Conservation (phyloP, 441 rosid species). For the Corymbia calophylla region DNA sequence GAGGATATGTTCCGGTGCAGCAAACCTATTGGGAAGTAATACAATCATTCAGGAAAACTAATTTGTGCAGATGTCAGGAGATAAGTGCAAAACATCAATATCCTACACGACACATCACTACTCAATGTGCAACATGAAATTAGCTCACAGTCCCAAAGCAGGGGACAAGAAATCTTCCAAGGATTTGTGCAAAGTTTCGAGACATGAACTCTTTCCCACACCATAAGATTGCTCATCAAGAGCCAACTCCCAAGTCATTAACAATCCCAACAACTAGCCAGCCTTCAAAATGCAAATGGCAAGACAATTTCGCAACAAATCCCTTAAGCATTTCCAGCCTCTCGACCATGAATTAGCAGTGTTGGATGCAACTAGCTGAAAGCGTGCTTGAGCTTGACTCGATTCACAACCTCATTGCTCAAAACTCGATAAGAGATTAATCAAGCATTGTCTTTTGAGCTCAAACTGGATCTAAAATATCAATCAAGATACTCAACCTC, state of each 20-base stretch:
- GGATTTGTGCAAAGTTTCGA: background rate
- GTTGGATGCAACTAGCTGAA: background rate
- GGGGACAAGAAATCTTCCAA: background rate
- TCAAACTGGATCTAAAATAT: background rate
- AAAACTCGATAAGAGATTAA: background rate
- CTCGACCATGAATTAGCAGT: background rate
- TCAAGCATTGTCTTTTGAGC: background rate
- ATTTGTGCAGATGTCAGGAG: background rate
- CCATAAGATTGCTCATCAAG: background rate
- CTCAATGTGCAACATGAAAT: background rate
- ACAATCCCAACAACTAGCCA: background rate
- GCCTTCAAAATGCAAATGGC: background rate
- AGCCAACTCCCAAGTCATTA: background rate
- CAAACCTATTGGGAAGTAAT: slow-evolving; percentile 10
- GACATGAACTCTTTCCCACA: background rate
- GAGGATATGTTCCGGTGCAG: slow-evolving; percentile 33
- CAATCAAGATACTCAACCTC: background rate
- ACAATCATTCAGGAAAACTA: background rate
- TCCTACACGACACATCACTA: background rate
- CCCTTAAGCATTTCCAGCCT: background rate
- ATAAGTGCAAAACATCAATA: background rate
- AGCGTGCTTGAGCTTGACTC: background rate
- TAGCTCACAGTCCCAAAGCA: background rate
- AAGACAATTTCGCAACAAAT: background rate
- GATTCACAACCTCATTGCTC: background rate